Percentiles rank a stretch among this genome's conserved stretches.
These are phyloP conservation scores for Chaetothyriales sp. DNA, from an alignment of 2,329 filamentous ascomycete species.

Conservation along the genomic window DNA sequence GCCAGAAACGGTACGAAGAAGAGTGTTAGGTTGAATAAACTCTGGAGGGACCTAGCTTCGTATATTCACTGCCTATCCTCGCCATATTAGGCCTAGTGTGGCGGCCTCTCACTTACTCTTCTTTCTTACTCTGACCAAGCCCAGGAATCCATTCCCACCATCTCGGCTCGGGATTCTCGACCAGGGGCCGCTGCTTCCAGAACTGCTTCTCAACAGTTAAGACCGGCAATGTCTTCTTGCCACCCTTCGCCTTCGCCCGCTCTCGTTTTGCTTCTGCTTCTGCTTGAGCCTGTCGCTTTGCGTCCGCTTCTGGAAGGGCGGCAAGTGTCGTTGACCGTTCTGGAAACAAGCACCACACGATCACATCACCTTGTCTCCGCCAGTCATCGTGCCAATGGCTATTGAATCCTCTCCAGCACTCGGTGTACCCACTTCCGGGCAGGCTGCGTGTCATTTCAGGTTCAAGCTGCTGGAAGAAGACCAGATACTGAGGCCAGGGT, in stretches of 20 bases:
- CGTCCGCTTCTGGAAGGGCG: slow-evolving; percentile 1
- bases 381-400: slow-evolving; percentile 50
- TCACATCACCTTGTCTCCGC: slow-evolving; percentile 47
- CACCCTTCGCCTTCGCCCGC: background rate
- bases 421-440: slow-evolving; percentile 35
- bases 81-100: too few relatives aligned
- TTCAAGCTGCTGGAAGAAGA: slow-evolving; percentile 47
- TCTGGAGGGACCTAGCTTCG: too few relatives aligned
- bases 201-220: slow-evolving; percentile 12
- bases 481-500: slow-evolving; percentile 35
- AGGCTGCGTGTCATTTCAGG: slow-evolving; percentile 33
- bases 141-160: too few relatives aligned
- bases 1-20: too few relatives aligned
- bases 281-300: background rate
- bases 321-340: slow-evolving; percentile 3
- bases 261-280: slow-evolving; percentile 2
- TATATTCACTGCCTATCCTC: too few relatives aligned
- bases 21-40: too few relatives aligned
- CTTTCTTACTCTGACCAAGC: too few relatives aligned
- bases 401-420: slow-evolving; percentile 49
- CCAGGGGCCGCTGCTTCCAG: slow-evolving; percentile 7
- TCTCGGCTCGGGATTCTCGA: too few relatives aligned
- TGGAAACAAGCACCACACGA: slow-evolving; percentile 43
- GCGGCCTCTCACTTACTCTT: too few relatives aligned
- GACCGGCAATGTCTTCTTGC: background rate